Evolutionary conservation across 768 basidiomycete species (phyloP).

Genomic region (Mycena epipterygia): DNA sequence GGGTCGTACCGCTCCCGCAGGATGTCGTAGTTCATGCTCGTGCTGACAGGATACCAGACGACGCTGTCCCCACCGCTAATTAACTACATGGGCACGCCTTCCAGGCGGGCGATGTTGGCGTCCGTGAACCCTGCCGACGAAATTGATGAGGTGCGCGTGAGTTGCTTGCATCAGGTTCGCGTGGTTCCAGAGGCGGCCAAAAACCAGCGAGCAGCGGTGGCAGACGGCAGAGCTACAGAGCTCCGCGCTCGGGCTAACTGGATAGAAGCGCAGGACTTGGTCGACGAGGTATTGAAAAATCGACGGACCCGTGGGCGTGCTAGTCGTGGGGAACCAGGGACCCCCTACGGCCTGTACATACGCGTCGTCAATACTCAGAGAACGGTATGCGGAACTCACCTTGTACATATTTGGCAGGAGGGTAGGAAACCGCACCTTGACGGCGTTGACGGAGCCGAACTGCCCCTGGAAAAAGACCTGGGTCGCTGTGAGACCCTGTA

Average conservation of each 20-base stretch:
- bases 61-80: conserved; percentile 33
- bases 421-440: conserved; percentile 21
- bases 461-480: conserved; percentile 35
- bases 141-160: conserved; percentile 29
- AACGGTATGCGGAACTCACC: neutral
- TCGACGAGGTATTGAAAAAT: conserved; percentile 30
- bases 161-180: conserved; percentile 34
- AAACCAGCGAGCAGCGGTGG: conserved; percentile 32
- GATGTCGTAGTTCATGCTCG: conserved; percentile 32
- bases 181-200: conserved; percentile 36
- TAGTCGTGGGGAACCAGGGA: conserved; percentile 22
- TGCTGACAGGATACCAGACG: conserved; percentile 30
- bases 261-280: conserved; percentile 36
- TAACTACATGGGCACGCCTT: conserved; percentile 29
- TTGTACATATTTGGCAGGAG: conserved; percentile 24
- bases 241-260: conserved; percentile 28
- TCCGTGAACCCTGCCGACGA: conserved; percentile 35
- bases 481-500: conserved; percentile 30
- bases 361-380: neutral
- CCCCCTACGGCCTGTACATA: conserved; percentile 5
- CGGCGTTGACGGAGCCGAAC: conserved; percentile 24
- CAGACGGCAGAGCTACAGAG: conserved; percentile 35
- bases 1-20: conserved; percentile 33
- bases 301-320: neutral
- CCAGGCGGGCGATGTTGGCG: conserved; percentile 31